These are phyloP conservation scores for Whalleya microplaca DNA, from an alignment of 2,329 filamentous ascomycete species.

Conservation along the genomic window DNA sequence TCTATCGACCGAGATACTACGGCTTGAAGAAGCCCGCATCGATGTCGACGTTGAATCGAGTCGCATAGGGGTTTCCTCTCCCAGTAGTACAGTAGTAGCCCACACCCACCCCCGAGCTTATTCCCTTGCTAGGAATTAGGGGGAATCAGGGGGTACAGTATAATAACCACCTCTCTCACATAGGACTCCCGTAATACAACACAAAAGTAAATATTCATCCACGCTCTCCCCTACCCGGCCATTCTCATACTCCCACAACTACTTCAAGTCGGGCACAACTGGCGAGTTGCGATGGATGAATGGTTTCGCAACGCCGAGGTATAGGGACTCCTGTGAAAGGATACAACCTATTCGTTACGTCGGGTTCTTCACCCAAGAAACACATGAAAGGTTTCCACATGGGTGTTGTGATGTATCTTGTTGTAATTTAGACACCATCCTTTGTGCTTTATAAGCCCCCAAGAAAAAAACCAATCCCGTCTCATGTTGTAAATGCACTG, in stretches of 20 bases:
- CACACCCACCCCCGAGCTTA: neutral
- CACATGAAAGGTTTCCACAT: neutral
- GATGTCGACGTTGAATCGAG: neutral
- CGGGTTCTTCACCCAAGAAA: neutral
- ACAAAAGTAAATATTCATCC: neutral
- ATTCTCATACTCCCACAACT: neutral
- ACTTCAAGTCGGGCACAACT: neutral
- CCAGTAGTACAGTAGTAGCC: neutral
- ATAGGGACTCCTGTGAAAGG: neutral
- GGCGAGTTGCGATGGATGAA: neutral
- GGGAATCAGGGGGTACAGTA: neutral
- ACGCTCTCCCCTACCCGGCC: neutral
- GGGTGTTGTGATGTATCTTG: neutral
- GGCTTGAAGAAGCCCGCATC: neutral
- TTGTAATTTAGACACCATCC: neutral
- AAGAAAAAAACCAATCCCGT: neutral
- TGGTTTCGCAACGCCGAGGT: neutral
- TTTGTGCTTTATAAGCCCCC: neutral
- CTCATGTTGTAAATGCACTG: slow-evolving; percentile 4
- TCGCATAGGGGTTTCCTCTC: neutral
- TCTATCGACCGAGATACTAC: neutral
- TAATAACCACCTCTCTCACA: neutral
- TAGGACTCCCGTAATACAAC: neutral
- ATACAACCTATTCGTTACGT: neutral
- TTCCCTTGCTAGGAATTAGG: neutral